A percentile compares a stretch with the other conserved stretches of the same genome.
phyloP scores from a whole-genome alignment of 129 eudicot genomes.

The Centella asiatica region DNA sequence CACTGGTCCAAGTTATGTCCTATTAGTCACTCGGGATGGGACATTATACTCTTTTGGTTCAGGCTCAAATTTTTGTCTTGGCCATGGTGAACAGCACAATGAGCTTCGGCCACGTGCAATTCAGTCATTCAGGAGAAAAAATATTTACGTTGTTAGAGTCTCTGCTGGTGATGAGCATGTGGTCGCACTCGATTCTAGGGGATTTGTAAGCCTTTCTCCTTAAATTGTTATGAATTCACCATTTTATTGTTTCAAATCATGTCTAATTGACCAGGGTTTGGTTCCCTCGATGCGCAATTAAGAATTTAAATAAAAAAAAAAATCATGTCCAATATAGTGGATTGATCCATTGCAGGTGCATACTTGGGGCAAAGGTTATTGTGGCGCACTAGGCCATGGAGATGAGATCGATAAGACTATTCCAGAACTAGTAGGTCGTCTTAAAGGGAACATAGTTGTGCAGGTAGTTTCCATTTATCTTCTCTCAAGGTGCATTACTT shows the following conservation, averaged over 20 bases:
- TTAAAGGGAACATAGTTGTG: conserved; percentile 59
- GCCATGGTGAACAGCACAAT: conserved; percentile 90
- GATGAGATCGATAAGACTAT: conserved; percentile 84
- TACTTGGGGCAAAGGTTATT: conserved; percentile 98
- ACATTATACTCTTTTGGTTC: conserved; percentile 71
- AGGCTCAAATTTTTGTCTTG: conserved; percentile 86
- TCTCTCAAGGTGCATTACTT: background rate
- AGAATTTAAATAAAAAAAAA: too few species aligned
- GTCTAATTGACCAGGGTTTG: too few species aligned
- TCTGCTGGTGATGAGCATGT: conserved; percentile 97
- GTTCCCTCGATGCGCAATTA: too few species aligned
- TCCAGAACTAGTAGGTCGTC: conserved; percentile 47
- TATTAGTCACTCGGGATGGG: conserved; percentile 68
- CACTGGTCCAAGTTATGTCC: conserved; percentile 80
- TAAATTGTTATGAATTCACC: background rate
- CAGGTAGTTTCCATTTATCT: conserved; percentile 55
- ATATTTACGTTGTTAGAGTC: conserved; percentile 58
- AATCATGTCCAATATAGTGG: too few species aligned
- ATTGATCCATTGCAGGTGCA: conserved; percentile 43
- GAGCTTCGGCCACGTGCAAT: conserved; percentile 68
- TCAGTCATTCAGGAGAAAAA: conserved; percentile 58
- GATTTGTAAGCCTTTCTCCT: conserved; percentile 40
- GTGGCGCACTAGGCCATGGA: conserved; percentile 97
- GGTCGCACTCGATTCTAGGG: conserved; percentile 89
- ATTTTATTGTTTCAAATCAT: background rate